Evolutionary conservation across 129 eudicot genomes (phyloP), one percentile per base, ranked within the genome.

Genomic region (Flaveria trinervia): DNA sequence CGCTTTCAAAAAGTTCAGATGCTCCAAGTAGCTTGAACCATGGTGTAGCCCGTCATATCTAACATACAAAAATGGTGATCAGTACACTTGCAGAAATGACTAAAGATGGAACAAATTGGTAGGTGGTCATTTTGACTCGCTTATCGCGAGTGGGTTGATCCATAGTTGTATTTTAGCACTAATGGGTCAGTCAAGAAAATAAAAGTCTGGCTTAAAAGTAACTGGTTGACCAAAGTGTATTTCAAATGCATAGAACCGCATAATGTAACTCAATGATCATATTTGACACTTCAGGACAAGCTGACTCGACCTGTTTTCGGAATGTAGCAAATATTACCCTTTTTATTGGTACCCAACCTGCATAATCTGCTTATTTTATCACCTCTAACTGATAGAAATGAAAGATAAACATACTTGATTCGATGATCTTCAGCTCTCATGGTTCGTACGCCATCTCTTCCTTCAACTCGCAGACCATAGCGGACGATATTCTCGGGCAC

Each of bases 11-110:
- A 91, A 91, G 76, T 86, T 76, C 7, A 83, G 88, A 83, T 95
- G 99, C 78, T 95, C 99, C 83, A 95, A 79, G 83, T 89, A 95
- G 85, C 99, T 95, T 45, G 99, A 95, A 73, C 99, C 99, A 55
- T 95, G 99, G 79, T 95, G 99, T 76, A 95, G 81, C 30, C 99
- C 99, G 13, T 95, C 97, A 26, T 95, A 95, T 78, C 97, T 94
- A 74, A 43, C 61, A 87, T 67, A 61, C 33, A 51, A 56, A 56
- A 70, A 51, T 39, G 30, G 14, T 66, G 62, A 69, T 78, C 11
- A 70, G 54, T 45, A 55, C 25, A 55, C 61, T 30, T 30, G 36
- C 36, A 30, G 36, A 55, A n/a, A 55, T 55, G 61, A 55, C 26
- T 55, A n/a, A 30, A 5, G 3, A 60, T 1, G 11, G n/a, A 15